phyloP scores from a whole-genome alignment of 805 yeast genomes.

The Saccharomyces eubayanus region DNA sequence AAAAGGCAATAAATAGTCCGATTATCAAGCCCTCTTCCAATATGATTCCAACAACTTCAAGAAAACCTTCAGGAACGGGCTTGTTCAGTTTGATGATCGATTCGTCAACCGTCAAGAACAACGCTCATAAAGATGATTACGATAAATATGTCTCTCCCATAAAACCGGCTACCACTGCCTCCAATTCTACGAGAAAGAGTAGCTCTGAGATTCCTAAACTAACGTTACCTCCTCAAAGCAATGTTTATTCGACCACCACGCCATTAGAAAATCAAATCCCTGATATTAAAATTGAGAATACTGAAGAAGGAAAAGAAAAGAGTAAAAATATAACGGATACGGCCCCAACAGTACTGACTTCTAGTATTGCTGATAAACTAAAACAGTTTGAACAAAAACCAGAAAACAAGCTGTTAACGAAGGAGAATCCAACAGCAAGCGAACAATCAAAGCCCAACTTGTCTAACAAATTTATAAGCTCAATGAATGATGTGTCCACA shows the following conservation, averaged over 20 bases:
- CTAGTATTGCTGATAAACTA: slow-evolving; percentile 26
- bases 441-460: not conserved
- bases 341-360: slow-evolving; percentile 11
- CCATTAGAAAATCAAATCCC: not conserved
- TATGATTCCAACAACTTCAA: slow-evolving; percentile 4
- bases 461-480: not conserved
- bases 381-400: slow-evolving; percentile 26
- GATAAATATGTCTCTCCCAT: not conserved
- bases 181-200: not conserved
- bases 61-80: slow-evolving; percentile 25
- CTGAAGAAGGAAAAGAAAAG: not conserved
- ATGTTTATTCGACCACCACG: slow-evolving; percentile 1
- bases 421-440: not conserved
- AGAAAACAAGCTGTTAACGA: not conserved
- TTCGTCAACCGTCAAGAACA: not conserved
- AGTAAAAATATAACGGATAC: not conserved
- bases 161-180: not conserved
- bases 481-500: not conserved
- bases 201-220: slow-evolving; percentile 3
- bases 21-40: not conserved
- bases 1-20: slow-evolving; percentile 28
- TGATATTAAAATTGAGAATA: not conserved
- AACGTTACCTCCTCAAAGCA: slow-evolving; percentile 1
- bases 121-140: not conserved
- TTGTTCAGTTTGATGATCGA: slow-evolving; percentile 18